These are phyloP conservation scores for Fusarium neocosmosporiellum DNA, from an alignment of 2,329 filamentous ascomycete species.

Conservation along the genomic window DNA sequence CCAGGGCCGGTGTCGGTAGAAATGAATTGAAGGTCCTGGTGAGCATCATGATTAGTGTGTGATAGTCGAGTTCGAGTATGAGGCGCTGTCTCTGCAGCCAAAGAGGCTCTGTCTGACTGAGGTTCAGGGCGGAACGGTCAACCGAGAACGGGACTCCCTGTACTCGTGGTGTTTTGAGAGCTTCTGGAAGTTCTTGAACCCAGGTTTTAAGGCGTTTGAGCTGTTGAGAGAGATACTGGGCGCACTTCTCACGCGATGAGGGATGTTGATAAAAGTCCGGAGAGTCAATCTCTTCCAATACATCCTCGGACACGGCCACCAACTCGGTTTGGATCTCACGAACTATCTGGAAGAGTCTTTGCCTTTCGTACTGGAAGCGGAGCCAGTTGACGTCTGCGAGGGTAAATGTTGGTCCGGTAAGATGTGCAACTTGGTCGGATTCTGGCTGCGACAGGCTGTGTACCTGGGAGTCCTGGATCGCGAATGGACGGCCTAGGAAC, in stretches of 20 bases:
- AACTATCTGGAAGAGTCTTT: slow-evolving; percentile 23
- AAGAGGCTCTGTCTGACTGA: slow-evolving; percentile 50
- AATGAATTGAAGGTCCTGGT: slow-evolving; percentile 56
- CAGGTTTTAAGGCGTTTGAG: slow-evolving; percentile 46
- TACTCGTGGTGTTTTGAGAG: slow-evolving; percentile 51
- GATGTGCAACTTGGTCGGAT: slow-evolving; percentile 20
- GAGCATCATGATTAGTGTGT: slow-evolving; percentile 52
- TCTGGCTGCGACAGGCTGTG: slow-evolving; percentile 2
- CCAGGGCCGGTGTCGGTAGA: slow-evolving; percentile 40
- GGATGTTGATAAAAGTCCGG: slow-evolving; percentile 41
- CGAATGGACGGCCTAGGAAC: slow-evolving; percentile 33
- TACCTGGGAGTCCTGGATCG: neutral
- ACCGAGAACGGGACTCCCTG: slow-evolving; percentile 52
- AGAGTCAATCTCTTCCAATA: slow-evolving; percentile 22
- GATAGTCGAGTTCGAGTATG: slow-evolving; percentile 56
- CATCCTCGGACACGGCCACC: slow-evolving; percentile 21
- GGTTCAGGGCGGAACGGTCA: slow-evolving; percentile 46
- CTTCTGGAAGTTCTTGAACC: slow-evolving; percentile 48
- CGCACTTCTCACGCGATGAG: slow-evolving; percentile 41
- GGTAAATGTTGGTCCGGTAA: slow-evolving; percentile 30
- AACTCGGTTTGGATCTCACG: slow-evolving; percentile 35
- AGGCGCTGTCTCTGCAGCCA: slow-evolving; percentile 58
- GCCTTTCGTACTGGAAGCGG: slow-evolving; percentile 33
- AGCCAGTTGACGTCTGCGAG: slow-evolving; percentile 37
- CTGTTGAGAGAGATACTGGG: slow-evolving; percentile 41